Percentiles rank a stretch among this genome's conserved stretches.
These are phyloP conservation scores for Podospora fimiseda DNA, from an alignment of 495 filamentous ascomycete genomes.

Conservation along the genomic window DNA sequence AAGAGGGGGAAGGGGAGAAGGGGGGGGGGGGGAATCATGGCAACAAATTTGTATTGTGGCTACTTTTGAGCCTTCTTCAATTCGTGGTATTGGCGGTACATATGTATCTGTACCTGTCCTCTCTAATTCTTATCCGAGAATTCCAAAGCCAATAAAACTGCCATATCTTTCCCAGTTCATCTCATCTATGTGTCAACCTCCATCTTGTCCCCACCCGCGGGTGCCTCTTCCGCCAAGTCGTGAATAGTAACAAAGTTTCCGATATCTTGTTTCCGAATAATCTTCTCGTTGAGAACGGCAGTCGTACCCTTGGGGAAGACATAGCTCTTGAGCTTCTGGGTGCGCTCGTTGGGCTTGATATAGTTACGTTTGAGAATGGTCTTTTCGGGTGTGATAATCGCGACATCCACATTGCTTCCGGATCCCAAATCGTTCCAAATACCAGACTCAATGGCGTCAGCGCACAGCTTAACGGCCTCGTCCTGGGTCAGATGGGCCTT, in stretches of 20 bases:
- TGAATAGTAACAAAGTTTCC: constrained; percentile 92
- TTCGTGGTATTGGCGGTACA: no score
- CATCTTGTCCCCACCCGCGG: constrained; percentile 74
- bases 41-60: no score
- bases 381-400: constrained; percentile 89
- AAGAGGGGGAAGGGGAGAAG: no score
- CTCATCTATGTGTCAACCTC: constrained; percentile 80
- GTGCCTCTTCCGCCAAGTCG: constrained; percentile 57
- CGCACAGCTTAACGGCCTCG: constrained; percentile 73
- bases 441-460: constrained; percentile 89
- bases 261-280: constrained; percentile 87
- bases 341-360: constrained; percentile 86
- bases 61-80: no score
- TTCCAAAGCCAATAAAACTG: no score
- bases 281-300: constrained; percentile 85
- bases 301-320: constrained; percentile 84
- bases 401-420: constrained; percentile 95
- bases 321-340: constrained; percentile 88
- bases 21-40: no score
- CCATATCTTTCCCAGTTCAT: no score
- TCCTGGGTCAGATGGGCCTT: constrained; percentile 70
- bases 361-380: constrained; percentile 86
- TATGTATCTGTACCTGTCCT: no score
- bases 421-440: constrained; percentile 99
- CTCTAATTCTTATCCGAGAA: no score